phyloP scores from a whole-genome alignment of 1,284 basidiomycete species.

The Apiotrichum veenhuisii region DNA sequence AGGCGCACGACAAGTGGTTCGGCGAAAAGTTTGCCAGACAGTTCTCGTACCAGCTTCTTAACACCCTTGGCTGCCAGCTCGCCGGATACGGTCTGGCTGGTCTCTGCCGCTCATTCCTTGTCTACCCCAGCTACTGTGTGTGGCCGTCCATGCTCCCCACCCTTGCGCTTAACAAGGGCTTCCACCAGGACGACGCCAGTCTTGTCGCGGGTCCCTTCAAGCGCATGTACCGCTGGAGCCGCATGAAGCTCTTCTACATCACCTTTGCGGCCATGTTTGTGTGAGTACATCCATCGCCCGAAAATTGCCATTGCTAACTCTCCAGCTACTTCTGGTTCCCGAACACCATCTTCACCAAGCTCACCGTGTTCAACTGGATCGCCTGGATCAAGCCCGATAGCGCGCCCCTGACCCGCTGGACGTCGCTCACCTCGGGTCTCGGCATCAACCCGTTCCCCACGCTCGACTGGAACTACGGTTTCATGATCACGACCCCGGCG shows the following conservation, averaged over 20 bases:
- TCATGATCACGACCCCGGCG: constrained; percentile 28
- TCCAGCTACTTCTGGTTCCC: constrained; percentile 48
- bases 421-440: constrained; percentile 30
- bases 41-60: constrained; percentile 50
- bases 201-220: constrained; percentile 44
- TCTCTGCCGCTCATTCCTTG: constrained; percentile 52
- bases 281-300: background rate
- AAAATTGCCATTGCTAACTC: background rate
- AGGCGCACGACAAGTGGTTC: constrained; percentile 36
- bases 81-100: constrained; percentile 55
- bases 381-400: constrained; percentile 57
- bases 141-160: constrained; percentile 52
- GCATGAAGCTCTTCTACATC: constrained; percentile 46
- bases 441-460: constrained; percentile 34
- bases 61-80: constrained; percentile 51
- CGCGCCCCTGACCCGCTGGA: constrained; percentile 21
- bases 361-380: constrained; percentile 60
- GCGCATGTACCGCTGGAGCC: constrained; percentile 40
- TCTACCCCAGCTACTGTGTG: constrained; percentile 52
- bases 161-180: constrained; percentile 51
- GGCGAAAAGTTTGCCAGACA: constrained; percentile 42
- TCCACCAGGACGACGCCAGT: constrained; percentile 47
- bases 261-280: constrained; percentile 43
- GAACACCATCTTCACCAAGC: constrained; percentile 47
- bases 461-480: constrained; percentile 39